A percentile compares a stretch with the other conserved stretches of the same genome.
These are phyloP conservation scores for Sporothrix inflata DNA, from an alignment of 2,329 filamentous ascomycete genomes.

Conservation along the genomic window DNA sequence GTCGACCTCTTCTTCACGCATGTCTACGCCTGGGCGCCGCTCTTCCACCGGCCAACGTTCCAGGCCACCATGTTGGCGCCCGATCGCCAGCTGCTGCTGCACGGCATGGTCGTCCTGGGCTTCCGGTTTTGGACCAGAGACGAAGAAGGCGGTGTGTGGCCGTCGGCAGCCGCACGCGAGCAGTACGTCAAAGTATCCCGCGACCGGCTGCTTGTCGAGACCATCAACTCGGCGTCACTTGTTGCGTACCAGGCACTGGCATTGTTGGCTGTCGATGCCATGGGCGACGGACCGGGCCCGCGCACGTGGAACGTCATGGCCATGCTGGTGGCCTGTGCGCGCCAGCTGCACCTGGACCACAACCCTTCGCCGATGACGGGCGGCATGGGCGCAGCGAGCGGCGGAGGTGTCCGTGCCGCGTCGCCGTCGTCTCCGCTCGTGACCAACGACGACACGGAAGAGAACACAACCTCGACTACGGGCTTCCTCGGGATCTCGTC, in stretches of 20 bases:
- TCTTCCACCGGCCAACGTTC: conserved; percentile 29
- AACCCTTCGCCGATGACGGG: background rate
- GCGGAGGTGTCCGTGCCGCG: background rate
- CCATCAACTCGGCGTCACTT: conserved; percentile 28
- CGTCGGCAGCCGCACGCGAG: background rate
- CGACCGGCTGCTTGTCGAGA: conserved; percentile 27
- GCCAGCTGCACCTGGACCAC: conserved; percentile 30
- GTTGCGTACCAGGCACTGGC: conserved; percentile 28
- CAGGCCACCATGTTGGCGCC: background rate
- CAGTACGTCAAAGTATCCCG: conserved; percentile 23
- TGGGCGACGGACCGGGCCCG: conserved; percentile 30
- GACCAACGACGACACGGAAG: conserved; percentile 19
- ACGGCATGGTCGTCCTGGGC: conserved; percentile 27
- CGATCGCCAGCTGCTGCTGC: conserved; percentile 28
- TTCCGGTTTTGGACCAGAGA: conserved; percentile 30
- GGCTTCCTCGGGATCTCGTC: background rate
- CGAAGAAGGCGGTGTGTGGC: background rate
- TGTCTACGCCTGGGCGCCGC: conserved; percentile 31
- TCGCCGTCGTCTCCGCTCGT: conserved; percentile 14
- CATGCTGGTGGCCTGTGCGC: conserved; percentile 30
- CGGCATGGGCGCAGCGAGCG: background rate
- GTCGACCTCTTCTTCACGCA: conserved; percentile 28
- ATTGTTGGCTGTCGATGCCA: conserved; percentile 29
- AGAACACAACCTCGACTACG: background rate
- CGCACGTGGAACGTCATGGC: conserved; percentile 32